A percentile compares a stretch with the other conserved stretches of the same genome.
phyloP scores from a whole-genome alignment of 371 early-diverging fungal species.

The Mucor saturninus region DNA sequence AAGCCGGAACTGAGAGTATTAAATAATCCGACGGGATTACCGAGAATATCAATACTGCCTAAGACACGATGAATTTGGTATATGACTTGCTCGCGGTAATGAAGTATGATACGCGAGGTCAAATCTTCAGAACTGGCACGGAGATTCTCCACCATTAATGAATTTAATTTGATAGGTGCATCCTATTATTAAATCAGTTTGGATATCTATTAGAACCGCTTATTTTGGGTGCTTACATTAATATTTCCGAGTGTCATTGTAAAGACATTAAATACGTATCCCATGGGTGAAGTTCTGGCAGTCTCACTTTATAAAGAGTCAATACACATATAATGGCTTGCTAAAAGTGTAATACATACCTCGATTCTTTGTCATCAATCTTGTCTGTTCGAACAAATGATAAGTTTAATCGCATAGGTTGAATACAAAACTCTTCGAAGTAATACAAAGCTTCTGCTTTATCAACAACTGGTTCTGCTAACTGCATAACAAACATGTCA shows the following conservation, averaged over 20 bases:
- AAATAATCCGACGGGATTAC: constrained; percentile 92
- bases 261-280: constrained; percentile 74
- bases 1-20: constrained; percentile 86
- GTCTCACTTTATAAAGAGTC: constrained; percentile 19
- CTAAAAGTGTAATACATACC: constrained; percentile 22
- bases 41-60: constrained; percentile 89
- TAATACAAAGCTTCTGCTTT: constrained; percentile 73
- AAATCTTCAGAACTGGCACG: constrained; percentile 64
- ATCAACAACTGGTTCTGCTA: constrained; percentile 59
- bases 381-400: constrained; percentile 80
- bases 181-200: constrained; percentile 49
- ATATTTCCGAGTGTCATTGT: constrained; percentile 92
- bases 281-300: constrained; percentile 34
- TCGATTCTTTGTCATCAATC: constrained; percentile 40
- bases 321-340: constrained; percentile 18
- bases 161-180: constrained; percentile 83
- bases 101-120: constrained; percentile 42
- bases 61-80: constrained; percentile 85
- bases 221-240: constrained; percentile 50
- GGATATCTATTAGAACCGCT: background rate
- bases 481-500: constrained; percentile 37
- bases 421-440: constrained; percentile 87
- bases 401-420: constrained; percentile 86
- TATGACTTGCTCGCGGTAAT: constrained; percentile 80
- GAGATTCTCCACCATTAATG: constrained; percentile 81